Base-by-base conservation (phyloP, 2,329 filamentous ascomycete species). In the Ambrosiella beaveri region DNA sequence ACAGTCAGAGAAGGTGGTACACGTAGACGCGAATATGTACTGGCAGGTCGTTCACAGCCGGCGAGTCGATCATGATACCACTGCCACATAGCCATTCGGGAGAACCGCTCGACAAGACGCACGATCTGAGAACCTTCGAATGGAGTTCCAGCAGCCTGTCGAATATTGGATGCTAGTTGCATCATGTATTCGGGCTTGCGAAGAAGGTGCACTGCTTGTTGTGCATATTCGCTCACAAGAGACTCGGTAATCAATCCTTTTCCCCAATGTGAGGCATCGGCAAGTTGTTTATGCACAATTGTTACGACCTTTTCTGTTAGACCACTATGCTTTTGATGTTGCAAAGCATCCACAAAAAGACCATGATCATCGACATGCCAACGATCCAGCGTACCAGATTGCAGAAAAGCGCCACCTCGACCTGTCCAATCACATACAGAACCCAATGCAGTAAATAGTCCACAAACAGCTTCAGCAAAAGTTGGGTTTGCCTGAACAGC, bases 381-480 rank as follows among this genome's bases (percentile, higher is more conserved):
- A 45, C 88, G 82, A 68, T 98, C 93, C 62, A 84, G 82, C 63
- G 76, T 80, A 7, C 86, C 88, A 56, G 74, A 75, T 57, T 83
- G 77, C n/a, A 87, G 77, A 35, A 87, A 75, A 51, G 95, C 84
- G 1, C 93, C 93, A 61, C 93, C 93, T 62, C 93, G 82, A 37
- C 88, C 88, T 65, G 80, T 79, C 93, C 93, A 98, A 65, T 91
- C 86, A 67, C 93, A 98, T 5, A 98, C 90, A 6, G 93, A 97
- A 67, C 96, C 97, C 56, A 98, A 74, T 1, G 93, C 91, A 60
- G 95, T 97, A 1, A 89, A 90, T 56, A 98, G 77, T 7, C 93
- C 93, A 68, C 93, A 98, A 0, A 98, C 91, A 6, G 93, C 93
- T 71, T 98, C 93, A 1, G 93, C 88, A 71, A 98, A 98, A 39